A percentile compares a stretch with the other conserved stretches of the same genome.
Evolutionary conservation across 345 rosid genomes (phyloP).

Genomic region (Gossypium mustelinum): DNA sequence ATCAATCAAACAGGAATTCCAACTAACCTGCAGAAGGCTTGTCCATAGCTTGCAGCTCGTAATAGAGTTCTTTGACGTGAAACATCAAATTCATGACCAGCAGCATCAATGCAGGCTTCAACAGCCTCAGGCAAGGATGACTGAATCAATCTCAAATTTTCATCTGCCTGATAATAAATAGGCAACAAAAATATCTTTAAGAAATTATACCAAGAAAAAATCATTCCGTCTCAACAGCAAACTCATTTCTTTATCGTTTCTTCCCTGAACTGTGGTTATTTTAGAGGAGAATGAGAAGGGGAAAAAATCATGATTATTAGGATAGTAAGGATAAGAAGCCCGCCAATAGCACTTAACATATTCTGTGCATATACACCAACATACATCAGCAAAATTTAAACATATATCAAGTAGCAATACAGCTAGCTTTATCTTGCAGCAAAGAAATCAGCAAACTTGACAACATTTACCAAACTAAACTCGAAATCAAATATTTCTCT

Average conservation of each 20-base stretch:
- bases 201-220: slow-evolving; percentile 10
- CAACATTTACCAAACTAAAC: neutral
- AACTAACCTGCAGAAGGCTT: slow-evolving; percentile 93
- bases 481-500: slow-evolving; percentile 1
- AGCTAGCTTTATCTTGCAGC: neutral
- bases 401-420: neutral
- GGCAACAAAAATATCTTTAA: neutral
- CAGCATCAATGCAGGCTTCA: slow-evolving; percentile 92
- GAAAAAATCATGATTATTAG: neutral
- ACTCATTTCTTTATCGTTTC: neutral
- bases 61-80: slow-evolving; percentile 73
- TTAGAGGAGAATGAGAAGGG: neutral
- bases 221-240: neutral
- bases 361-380: neutral
- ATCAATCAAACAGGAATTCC: slow-evolving; percentile 13
- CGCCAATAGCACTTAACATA: neutral
- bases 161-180: slow-evolving; percentile 73
- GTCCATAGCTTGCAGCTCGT: slow-evolving; percentile 99
- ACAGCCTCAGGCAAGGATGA: slow-evolving; percentile 90
- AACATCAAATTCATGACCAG: slow-evolving; percentile 85
- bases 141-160: slow-evolving; percentile 85
- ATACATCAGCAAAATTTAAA: neutral
- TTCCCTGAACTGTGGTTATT: neutral
- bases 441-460: neutral
- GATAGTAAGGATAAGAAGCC: neutral